These are phyloP conservation scores for Funneliformis geosporum DNA, from an alignment of 192 early-diverging fungal genomes.

Conservation along the genomic window DNA sequence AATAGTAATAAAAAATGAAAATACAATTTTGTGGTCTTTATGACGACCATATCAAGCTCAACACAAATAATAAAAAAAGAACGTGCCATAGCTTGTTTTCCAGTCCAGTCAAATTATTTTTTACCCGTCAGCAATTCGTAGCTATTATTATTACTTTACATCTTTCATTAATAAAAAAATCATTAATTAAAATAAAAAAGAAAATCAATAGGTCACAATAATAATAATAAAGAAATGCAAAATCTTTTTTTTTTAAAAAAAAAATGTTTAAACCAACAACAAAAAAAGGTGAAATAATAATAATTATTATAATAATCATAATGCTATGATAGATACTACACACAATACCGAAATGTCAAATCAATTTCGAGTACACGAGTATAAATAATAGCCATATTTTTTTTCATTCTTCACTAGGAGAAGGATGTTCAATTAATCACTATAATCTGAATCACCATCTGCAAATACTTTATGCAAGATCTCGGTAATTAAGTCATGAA, in stretches of 20 bases:
- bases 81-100: background rate
- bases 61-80: background rate
- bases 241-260: background rate
- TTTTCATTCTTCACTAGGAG: background rate
- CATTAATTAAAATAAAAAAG: too few relatives aligned
- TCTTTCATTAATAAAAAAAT: background rate
- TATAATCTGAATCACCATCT: slow-evolving; percentile 24
- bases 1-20: background rate
- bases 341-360: background rate
- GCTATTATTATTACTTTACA: background rate
- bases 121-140: background rate
- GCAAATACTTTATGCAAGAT: slow-evolving; percentile 11
- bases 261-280: background rate
- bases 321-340: background rate
- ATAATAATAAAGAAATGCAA: background rate
- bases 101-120: background rate
- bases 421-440: background rate
- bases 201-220: background rate
- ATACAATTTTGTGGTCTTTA: background rate
- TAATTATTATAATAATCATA: background rate
- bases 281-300: background rate
- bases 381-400: background rate
- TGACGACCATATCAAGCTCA: background rate
- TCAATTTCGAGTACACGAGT: background rate
- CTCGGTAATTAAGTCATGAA: slow-evolving; percentile 6